phyloP scores from a whole-genome alignment of 169 alveolate genomes.

The Cryptosporidium canis region DNA sequence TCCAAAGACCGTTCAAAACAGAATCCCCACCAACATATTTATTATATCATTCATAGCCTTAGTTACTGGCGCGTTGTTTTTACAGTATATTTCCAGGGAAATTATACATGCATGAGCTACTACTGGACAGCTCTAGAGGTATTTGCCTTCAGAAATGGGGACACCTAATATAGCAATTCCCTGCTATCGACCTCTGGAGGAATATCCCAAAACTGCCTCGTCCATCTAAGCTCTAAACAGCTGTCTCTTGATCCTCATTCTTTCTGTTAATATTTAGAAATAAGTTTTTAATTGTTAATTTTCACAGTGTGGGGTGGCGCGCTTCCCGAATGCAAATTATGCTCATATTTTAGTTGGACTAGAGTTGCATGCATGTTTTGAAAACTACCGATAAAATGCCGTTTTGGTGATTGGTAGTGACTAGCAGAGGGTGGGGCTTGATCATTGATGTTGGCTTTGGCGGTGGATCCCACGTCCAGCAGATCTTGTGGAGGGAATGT shows the following conservation, averaged over 20 bases:
- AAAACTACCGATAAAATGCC: neutral
- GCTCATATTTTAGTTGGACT: neutral
- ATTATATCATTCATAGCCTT: constrained; percentile 39
- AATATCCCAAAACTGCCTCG: neutral
- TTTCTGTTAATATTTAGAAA: neutral
- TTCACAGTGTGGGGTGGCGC: neutral
- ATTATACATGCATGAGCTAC: neutral
- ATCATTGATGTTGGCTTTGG: neutral
- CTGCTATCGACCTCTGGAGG: neutral
- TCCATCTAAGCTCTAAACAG: neutral
- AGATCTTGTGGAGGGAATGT: neutral
- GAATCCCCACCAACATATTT: constrained; percentile 4
- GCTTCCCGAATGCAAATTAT: neutral
- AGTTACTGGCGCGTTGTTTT: constrained; percentile 18
- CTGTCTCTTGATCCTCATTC: neutral
- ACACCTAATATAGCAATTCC: neutral
- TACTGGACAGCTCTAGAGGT: neutral
- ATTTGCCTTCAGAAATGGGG: neutral
- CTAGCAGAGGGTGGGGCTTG: neutral
- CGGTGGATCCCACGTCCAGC: too few relatives aligned
- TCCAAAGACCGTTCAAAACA: neutral
- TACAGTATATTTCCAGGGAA: constrained; percentile 29
- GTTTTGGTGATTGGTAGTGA: neutral
- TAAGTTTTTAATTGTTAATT: neutral
- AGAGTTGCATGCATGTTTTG: neutral